phyloP scores from a whole-genome alignment of 2,329 filamentous ascomycete species.

The Macroventuria anomochaeta region DNA sequence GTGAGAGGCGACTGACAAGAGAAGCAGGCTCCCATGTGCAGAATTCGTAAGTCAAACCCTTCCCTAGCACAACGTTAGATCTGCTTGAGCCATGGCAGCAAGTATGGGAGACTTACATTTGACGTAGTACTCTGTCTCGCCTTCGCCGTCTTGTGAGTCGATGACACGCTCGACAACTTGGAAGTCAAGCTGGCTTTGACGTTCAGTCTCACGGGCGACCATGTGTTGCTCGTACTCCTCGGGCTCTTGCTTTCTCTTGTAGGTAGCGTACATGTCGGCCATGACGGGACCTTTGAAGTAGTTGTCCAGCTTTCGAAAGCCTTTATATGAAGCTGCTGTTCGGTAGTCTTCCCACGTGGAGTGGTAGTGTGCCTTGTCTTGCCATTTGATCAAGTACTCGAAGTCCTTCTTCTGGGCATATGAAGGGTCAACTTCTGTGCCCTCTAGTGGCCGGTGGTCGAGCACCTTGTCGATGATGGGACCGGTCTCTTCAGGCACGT shows the following conservation, averaged over 20 bases:
- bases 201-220: slow-evolving; percentile 89
- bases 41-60: slow-evolving; percentile 87
- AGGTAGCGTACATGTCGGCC: slow-evolving; percentile 74
- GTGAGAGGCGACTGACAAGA: slow-evolving; percentile 77
- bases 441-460: slow-evolving; percentile 81
- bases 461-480: slow-evolving; percentile 92
- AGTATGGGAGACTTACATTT: slow-evolving; percentile 69
- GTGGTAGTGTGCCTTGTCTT: slow-evolving; percentile 92
- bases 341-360: slow-evolving; percentile 91
- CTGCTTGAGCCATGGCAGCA: slow-evolving; percentile 16
- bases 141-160: slow-evolving; percentile 78
- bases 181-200: slow-evolving; percentile 87
- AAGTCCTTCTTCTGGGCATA: slow-evolving; percentile 72
- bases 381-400: slow-evolving; percentile 95
- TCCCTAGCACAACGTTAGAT: slow-evolving; percentile 58
- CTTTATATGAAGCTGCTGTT: slow-evolving; percentile 76
- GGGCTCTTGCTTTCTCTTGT: slow-evolving; percentile 64
- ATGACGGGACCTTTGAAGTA: slow-evolving; percentile 86
- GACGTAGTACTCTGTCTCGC: slow-evolving; percentile 85
- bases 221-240: slow-evolving; percentile 94
- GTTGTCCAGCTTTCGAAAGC: slow-evolving; percentile 89
- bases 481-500: slow-evolving; percentile 74
- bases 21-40: slow-evolving; percentile 90
- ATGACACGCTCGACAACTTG: slow-evolving; percentile 94
- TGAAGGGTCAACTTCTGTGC: slow-evolving; percentile 49